A percentile compares a stretch with the other conserved stretches of the same genome.
These are phyloP conservation scores for Dactylonectria estremocensis DNA, from an alignment of 2,329 filamentous ascomycete genomes.

Conservation along the genomic window DNA sequence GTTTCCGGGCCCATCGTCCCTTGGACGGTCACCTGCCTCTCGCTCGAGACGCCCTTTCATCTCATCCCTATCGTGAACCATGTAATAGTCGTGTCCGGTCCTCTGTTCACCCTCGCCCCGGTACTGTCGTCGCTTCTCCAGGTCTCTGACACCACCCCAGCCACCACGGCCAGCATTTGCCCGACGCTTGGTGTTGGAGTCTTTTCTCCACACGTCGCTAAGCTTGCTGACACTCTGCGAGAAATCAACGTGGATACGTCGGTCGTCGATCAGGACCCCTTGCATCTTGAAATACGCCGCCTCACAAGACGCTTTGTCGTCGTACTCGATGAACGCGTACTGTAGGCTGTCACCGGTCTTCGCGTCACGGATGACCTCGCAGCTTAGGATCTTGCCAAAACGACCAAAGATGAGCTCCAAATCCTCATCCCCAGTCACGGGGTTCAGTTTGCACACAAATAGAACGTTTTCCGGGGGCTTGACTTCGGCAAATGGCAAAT, in stretches of 20 bases:
- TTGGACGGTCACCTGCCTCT: constrained; percentile 51
- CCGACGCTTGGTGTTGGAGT: constrained; percentile 85
- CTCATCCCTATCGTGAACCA: constrained; percentile 86
- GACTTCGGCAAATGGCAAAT: constrained; percentile 96
- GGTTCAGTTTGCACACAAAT: constrained; percentile 98
- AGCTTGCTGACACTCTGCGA: constrained; percentile 93
- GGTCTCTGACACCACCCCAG: constrained; percentile 89
- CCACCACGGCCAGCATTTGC: constrained; percentile 75
- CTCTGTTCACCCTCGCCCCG: constrained; percentile 72
- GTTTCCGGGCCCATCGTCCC: constrained; percentile 30
- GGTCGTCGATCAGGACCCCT: constrained; percentile 94
- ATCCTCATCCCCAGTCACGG: constrained; percentile 95
- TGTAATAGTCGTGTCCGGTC: constrained; percentile 73
- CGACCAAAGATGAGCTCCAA: constrained; percentile 96
- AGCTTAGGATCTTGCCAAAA: constrained; percentile 94
- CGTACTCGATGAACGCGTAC: constrained; percentile 98
- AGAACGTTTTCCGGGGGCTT: constrained; percentile 97
- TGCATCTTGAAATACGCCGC: constrained; percentile 99
- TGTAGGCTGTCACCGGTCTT: constrained; percentile 96
- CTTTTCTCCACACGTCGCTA: constrained; percentile 89
- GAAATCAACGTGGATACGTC: constrained; percentile 98
- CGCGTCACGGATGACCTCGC: constrained; percentile 95
- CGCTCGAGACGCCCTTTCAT: constrained; percentile 67
- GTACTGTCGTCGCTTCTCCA: constrained; percentile 95
- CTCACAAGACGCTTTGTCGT: constrained; percentile 93